Evolutionary conservation across 176 grass and related monocot genomes (phyloP), one percentile per base, ranked within the genome.

Genomic region (Stipa capillata): DNA sequence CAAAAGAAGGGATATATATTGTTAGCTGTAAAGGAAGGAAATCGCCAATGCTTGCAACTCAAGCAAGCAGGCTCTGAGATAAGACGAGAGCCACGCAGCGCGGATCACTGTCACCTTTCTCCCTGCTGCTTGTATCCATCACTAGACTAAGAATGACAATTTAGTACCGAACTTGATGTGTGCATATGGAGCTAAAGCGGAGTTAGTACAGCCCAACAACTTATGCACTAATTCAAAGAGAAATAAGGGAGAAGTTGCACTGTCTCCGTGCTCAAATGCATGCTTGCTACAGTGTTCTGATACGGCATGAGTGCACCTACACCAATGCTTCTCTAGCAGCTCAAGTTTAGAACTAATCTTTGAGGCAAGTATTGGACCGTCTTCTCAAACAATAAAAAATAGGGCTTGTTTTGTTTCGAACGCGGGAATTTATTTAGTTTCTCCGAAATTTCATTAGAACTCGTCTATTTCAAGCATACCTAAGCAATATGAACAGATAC

Each of bases 101-200:
- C n/a, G n/a, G n/a, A 92, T 86, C 87, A 78, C 58, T 80, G 10
- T 88, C 92, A 31, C 86, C 80, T 81, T 82, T 91, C 61, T 64
- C 76, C 82, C 62, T 10, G 10, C 71, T 11, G 15, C n/a, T n/a
- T n/a, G n/a, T n/a, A 8, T 40, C 41, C 15, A 23, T 50, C 31
- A 39, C n/a, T 49, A 31, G 31, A 57, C 59, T 23, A 58, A 78
- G 17, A 73, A 34, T 34, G 82, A 78, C 64, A 71, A 40, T 50
- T 28, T 53, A 20, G 32, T 71, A 85, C 74, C 83, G 17, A 85
- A 85, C 83, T 71, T 85, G 74, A 85, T 85, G 65, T 78, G 42
- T n/a, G n/a, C 41, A 65, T 45, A 23, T 29, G n/a, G 32, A 67
- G 40, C 29, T 45, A 69, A 84, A 77, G 63, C 33, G 32, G 52